phyloP scores from a whole-genome alignment of 2,329 filamentous ascomycete species.

The Setomelanomma holmii region DNA sequence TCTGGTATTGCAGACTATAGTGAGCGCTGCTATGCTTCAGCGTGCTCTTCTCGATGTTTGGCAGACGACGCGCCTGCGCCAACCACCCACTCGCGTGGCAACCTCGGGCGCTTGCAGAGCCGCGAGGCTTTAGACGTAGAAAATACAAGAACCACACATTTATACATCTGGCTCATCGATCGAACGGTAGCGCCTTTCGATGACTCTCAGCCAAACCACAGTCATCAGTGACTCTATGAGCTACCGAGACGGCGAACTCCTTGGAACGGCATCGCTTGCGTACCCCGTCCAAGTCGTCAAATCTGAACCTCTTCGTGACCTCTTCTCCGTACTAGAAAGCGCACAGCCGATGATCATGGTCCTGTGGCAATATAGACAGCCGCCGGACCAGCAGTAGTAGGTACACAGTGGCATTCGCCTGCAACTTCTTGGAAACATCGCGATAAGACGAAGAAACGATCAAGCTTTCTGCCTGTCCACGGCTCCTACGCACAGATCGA shows the following conservation, averaged over 20 bases:
- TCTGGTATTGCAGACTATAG: constrained; percentile 8
- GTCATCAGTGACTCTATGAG: constrained; percentile 1
- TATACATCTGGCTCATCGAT: not conserved
- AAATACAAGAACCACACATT: constrained; percentile 36
- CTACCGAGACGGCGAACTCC: not conserved
- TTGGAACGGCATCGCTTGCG: not conserved
- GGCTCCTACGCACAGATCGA: too few relatives aligned
- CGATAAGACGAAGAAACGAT: too few relatives aligned
- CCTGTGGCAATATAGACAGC: too few relatives aligned
- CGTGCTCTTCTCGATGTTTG: constrained; percentile 1
- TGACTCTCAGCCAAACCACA: not conserved
- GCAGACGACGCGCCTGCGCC: constrained; percentile 18
- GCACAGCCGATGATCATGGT: not conserved
- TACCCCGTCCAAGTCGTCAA: too few relatives aligned
- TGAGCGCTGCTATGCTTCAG: not conserved
- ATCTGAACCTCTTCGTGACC: not conserved
- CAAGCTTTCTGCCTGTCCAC: too few relatives aligned
- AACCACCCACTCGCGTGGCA: not conserved
- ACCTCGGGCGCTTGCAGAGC: constrained; percentile 32
- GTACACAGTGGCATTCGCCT: too few relatives aligned
- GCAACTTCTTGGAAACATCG: too few relatives aligned
- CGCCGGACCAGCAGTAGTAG: too few relatives aligned
- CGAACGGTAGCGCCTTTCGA: not conserved
- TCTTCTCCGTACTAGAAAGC: not conserved
- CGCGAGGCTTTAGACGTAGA: constrained; percentile 36